phyloP scores from a whole-genome alignment of 805 yeast species.

The Ogataea haglerorum region DNA sequence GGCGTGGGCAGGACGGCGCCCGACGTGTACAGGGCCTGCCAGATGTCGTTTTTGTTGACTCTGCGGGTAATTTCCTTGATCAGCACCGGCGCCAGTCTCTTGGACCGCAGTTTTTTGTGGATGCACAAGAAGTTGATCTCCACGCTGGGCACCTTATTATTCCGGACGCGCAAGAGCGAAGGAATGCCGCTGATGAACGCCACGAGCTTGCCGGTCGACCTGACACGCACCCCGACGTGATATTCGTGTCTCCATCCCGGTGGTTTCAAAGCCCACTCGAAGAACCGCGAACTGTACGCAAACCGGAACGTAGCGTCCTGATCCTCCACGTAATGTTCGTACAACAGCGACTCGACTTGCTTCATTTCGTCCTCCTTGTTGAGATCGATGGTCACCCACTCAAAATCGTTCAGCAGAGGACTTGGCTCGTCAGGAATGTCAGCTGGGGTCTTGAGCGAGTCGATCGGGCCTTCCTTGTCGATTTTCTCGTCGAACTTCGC shows the following conservation, averaged over 20 bases:
- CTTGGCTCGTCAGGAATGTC: constrained; percentile 71
- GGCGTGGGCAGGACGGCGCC: constrained; percentile 94
- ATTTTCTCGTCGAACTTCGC: constrained; percentile 67
- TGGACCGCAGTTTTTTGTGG: constrained; percentile 90
- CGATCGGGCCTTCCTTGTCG: constrained; percentile 78
- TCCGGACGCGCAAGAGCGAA: constrained; percentile 54
- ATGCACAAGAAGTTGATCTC: constrained; percentile 94
- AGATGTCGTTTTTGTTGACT: constrained; percentile 75
- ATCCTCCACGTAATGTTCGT: constrained; percentile 94
- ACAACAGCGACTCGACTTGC: constrained; percentile 75
- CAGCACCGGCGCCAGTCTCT: constrained; percentile 89
- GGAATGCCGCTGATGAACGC: constrained; percentile 95
- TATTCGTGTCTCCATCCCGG: constrained; percentile 91
- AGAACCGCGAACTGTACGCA: constrained; percentile 77
- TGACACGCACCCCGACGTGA: constrained; percentile 92
- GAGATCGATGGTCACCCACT: constrained; percentile 81
- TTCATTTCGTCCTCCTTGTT: constrained; percentile 52
- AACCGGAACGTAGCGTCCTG: constrained; percentile 88
- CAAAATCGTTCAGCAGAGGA: constrained; percentile 73
- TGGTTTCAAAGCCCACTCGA: constrained; percentile 89
- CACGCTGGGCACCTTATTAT: constrained; percentile 53
- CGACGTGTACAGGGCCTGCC: constrained; percentile 96
- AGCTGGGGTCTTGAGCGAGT: constrained; percentile 57
- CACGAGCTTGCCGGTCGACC: constrained; percentile 68
- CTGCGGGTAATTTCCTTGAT: constrained; percentile 93